Conservation (phyloP, 345 rosid species). For the Citrus cavaleriei region DNA sequence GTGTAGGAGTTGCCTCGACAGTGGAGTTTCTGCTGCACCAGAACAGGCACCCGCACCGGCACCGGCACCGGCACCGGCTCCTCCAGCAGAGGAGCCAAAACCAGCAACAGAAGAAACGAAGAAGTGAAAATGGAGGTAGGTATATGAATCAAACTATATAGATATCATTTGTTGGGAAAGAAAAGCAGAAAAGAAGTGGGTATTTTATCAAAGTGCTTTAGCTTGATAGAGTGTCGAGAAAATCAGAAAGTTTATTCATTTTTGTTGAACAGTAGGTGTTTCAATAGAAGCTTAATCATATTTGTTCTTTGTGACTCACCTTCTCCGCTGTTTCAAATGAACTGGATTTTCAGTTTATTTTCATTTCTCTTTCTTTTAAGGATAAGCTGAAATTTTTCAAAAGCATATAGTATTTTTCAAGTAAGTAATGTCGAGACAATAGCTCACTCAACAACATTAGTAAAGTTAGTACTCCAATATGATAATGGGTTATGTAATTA, state of each 20-base stretch:
- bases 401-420: not conserved
- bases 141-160: not conserved
- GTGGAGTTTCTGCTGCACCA: slow-evolving; percentile 48
- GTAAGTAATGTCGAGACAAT: no score
- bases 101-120: slow-evolving; percentile 40
- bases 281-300: not conserved
- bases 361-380: not conserved
- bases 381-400: not conserved
- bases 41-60: no score
- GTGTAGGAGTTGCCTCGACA: slow-evolving; percentile 84
- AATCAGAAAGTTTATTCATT: not conserved
- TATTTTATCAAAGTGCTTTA: not conserved
- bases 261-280: not conserved
- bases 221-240: not conserved
- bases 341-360: not conserved
- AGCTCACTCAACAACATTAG: not conserved
- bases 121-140: slow-evolving; percentile 31
- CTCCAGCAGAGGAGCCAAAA: slow-evolving; percentile 23
- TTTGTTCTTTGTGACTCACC: slow-evolving; percentile 3
- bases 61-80: no score
- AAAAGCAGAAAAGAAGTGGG: not conserved
- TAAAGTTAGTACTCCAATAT: not conserved
- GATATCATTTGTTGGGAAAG: not conserved
- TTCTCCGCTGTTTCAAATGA: not conserved
- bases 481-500: not conserved